Evolutionary conservation across 2,329 filamentous ascomycete genomes (phyloP), one percentile per base, ranked within the genome.

Genomic region (Neophaeococcomyces mojaviensis): DNA sequence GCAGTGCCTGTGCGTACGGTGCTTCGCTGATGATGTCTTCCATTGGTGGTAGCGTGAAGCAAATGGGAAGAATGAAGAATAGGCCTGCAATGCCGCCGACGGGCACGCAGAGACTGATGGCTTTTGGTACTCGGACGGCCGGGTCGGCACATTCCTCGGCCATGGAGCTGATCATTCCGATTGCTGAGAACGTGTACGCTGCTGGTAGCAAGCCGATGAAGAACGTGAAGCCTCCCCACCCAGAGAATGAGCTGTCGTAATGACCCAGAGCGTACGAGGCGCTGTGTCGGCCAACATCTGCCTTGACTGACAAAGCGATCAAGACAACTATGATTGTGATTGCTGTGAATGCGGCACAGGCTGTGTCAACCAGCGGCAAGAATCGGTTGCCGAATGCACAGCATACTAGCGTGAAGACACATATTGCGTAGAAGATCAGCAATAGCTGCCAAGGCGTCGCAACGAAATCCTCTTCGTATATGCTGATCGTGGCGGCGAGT

Each of bases 371-470:
- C 54, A 74, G 64, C 0, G 82, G 84, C 30, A 88, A 70, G 64
- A 77, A 83, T 24, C 69, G 72, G 62, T 88, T 87, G 36, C 77
- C 78, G 31, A 85, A 73, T 1, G 78, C 70, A 51, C 82, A 86
- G 44, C 86, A 77, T 37, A 76, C 58, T 52, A 86, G 79, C 50
- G 77, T 81, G 16, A 80, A 54, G 1, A 87, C 56, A 16, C 81
- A 85, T 52, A 87, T 72, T 39, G 68, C 82, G 55, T 85, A 74
- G 66, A 88, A 87, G 52, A 86, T 79, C 18, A 88, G 68, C 48
- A 84, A 79, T 15, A 84, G 69, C 61, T 88, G 82, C 71, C 82
- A 88, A 22, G 69, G 60, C 35, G 70, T 72, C 37, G 74, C 65
- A 0, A 59, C 65, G 59, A 73, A 78, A 47, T 73, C 68, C 0